These are phyloP conservation scores for Saccharomycopsis malanga DNA, from an alignment of 805 yeast genomes.

Conservation along the genomic window DNA sequence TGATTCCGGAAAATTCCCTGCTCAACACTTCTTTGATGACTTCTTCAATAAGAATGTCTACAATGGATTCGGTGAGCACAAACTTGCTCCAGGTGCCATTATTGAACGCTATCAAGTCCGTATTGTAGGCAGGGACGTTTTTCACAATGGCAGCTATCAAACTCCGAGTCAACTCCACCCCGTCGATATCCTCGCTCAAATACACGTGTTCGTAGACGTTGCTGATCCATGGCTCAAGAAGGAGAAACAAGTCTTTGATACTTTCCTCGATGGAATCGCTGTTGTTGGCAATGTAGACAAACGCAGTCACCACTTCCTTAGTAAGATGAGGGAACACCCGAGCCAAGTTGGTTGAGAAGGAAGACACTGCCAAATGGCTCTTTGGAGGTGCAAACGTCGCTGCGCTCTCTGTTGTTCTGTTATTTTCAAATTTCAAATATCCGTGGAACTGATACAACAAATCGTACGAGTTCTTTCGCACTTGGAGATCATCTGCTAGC, in stretches of 20 bases:
- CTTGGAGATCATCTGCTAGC: conserved; percentile 48
- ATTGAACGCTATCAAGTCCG: conserved; percentile 46
- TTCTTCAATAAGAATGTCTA: conserved; percentile 61
- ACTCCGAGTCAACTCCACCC: conserved; percentile 53
- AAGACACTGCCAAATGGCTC: conserved; percentile 7
- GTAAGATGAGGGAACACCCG: conserved; percentile 51
- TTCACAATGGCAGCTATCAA: conserved; percentile 56
- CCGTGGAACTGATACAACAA: conserved; percentile 56
- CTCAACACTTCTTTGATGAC: conserved; percentile 68
- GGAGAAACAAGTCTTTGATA: conserved; percentile 26
- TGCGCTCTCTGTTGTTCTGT: conserved; percentile 31
- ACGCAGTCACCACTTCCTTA: conserved; percentile 43
- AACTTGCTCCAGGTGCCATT: conserved; percentile 62
- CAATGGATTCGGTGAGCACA: conserved; percentile 41
- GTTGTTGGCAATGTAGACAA: conserved; percentile 45
- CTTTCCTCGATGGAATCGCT: conserved; percentile 14
- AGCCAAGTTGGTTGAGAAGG: conserved; percentile 52
- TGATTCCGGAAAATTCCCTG: conserved; percentile 66
- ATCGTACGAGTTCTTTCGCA: conserved; percentile 56
- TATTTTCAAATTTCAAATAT: conserved; percentile 50
- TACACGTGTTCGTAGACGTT: conserved; percentile 56
- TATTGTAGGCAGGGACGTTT: conserved; percentile 44
- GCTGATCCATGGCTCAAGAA: conserved; percentile 67
- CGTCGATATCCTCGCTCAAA: conserved; percentile 42
- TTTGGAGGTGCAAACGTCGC: conserved; percentile 18